phyloP scores from a whole-genome alignment of 2,329 filamentous ascomycete species.

The Beauveria australis region DNA sequence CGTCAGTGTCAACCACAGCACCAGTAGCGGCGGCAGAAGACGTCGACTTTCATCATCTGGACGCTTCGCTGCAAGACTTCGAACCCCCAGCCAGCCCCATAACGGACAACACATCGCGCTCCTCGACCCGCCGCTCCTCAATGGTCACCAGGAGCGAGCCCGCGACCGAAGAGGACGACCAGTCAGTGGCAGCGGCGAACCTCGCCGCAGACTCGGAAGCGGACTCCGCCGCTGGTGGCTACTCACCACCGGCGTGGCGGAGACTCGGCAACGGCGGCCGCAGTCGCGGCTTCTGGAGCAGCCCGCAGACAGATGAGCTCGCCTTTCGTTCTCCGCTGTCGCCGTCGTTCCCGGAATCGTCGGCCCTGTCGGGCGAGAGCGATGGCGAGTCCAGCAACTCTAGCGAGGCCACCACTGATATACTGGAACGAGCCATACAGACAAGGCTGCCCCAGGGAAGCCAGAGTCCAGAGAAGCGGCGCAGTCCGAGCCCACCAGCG shows the following conservation, averaged over 20 bases:
- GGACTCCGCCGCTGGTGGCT: conserved; percentile 43
- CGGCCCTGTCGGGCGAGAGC: neutral
- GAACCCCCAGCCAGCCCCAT: conserved; percentile 36
- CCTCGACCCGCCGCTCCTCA: conserved; percentile 24
- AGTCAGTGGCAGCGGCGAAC: neutral
- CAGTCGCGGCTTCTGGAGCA: conserved; percentile 53
- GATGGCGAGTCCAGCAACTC: conserved; percentile 25
- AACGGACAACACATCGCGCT: neutral
- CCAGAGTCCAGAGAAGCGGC: conserved; percentile 45
- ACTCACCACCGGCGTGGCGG: conserved; percentile 53
- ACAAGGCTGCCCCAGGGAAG: conserved; percentile 49
- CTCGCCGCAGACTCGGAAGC: conserved; percentile 36
- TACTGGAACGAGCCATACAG: conserved; percentile 44
- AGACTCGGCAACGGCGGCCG: conserved; percentile 51
- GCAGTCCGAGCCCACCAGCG: conserved; percentile 33
- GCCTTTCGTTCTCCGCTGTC: conserved; percentile 37
- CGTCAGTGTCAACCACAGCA: conserved; percentile 12
- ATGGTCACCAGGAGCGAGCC: conserved; percentile 26
- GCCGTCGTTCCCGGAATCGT: conserved; percentile 12
- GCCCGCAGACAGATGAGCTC: conserved; percentile 35
- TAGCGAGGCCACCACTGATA: conserved; percentile 16
- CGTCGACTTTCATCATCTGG: conserved; percentile 35
- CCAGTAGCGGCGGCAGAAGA: neutral
- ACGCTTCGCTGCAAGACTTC: conserved; percentile 48
- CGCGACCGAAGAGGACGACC: conserved; percentile 23